Conservation (phyloP, 2,329 filamentous ascomycete genomes). For the Epichloe brachyelytri region DNA sequence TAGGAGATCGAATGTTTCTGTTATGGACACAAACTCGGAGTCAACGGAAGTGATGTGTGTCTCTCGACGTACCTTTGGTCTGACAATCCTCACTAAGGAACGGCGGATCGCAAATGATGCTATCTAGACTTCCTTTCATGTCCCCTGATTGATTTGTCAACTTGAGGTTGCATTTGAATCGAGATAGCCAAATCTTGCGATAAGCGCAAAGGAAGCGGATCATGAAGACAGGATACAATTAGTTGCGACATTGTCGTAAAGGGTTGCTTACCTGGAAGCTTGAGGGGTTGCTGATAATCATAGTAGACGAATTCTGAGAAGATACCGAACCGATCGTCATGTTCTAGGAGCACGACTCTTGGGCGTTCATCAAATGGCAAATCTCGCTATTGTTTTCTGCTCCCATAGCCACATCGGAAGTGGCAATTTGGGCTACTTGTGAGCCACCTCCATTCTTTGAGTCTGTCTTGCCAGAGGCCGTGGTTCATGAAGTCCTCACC, state of each 20-base stretch:
- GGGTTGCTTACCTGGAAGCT: conserved; percentile 39
- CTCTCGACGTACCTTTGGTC: conserved; percentile 48
- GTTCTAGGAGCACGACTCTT: conserved; percentile 55
- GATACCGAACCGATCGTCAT: conserved; percentile 58
- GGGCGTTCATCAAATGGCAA: conserved; percentile 26
- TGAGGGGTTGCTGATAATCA: conserved; percentile 57
- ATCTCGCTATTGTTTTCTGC: conserved; percentile 6
- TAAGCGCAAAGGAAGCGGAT: background rate
- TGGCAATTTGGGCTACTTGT: background rate
- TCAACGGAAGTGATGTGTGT: background rate
- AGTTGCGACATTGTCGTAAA: background rate
- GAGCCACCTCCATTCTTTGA: background rate
- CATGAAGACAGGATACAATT: background rate
- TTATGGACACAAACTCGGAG: background rate
- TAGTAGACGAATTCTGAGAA: conserved; percentile 65
- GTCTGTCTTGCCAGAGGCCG: background rate
- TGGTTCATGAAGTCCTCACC: conserved; percentile 27
- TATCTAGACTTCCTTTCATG: conserved; percentile 52
- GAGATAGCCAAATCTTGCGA: background rate
- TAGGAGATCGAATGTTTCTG: background rate
- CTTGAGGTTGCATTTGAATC: background rate
- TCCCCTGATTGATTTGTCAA: conserved; percentile 21
- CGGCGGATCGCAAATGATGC: conserved; percentile 64
- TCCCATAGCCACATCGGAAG: background rate
- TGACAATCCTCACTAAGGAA: conserved; percentile 73